Percentiles rank a stretch among this genome's conserved stretches.
Evolutionary conservation across 768 basidiomycete genomes (phyloP).

Genomic region (Amanita pallidorosea): DNA sequence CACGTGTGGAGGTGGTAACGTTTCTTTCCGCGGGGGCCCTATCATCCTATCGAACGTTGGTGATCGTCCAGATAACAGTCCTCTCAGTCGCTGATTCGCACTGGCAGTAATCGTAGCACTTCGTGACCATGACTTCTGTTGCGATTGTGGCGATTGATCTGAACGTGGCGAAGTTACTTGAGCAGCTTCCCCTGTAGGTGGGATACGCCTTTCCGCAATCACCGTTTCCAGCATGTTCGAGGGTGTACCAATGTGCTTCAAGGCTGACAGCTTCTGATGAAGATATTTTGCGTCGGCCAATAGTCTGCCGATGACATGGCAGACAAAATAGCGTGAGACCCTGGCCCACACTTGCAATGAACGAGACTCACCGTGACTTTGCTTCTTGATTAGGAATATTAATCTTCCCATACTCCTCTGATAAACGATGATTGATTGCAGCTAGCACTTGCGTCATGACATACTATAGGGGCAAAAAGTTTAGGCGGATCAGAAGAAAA

Average conservation of each 20-base stretch:
- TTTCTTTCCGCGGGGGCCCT: constrained; percentile 19
- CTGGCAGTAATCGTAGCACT: constrained; percentile 22
- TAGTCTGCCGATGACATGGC: constrained; percentile 37
- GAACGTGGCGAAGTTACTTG: constrained; percentile 10
- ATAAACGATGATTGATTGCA: constrained; percentile 82
- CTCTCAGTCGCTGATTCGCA: constrained; percentile 39
- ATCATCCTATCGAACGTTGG: constrained; percentile 25
- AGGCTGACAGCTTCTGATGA: constrained; percentile 60
- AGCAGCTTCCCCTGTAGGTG: constrained; percentile 17
- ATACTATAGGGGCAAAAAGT: constrained; percentile 34
- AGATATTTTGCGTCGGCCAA: constrained; percentile 71
- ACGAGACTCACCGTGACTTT: constrained; percentile 61
- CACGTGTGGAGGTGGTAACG: constrained; percentile 15
- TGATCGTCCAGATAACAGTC: constrained; percentile 29
- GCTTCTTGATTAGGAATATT: constrained; percentile 77
- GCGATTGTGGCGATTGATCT: constrained; percentile 7
- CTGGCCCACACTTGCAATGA: constrained; percentile 1
- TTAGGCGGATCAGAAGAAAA: constrained; percentile 8
- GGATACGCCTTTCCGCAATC: constrained; percentile 68
- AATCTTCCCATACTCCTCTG: constrained; percentile 76
- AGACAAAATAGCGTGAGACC: neutral
- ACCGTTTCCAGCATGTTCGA: constrained; percentile 79
- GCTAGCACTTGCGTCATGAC: constrained; percentile 96
- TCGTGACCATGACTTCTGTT: constrained; percentile 13
- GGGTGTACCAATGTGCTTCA: constrained; percentile 65